Base-by-base conservation (phyloP, 768 basidiomycete species). In the Boletus rufocinnamomeus region DNA sequence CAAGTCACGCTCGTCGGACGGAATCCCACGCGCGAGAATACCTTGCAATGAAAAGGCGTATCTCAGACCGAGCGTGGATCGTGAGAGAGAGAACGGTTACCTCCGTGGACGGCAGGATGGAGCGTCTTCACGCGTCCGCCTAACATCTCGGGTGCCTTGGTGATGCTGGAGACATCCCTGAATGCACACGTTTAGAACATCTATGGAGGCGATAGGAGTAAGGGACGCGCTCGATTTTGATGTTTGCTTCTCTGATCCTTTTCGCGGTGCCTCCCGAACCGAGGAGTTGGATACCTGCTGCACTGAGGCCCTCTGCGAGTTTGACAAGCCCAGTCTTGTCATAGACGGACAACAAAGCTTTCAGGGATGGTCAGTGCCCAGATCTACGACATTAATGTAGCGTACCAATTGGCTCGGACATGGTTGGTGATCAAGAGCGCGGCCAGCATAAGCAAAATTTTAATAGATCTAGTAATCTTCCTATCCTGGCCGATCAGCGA, bases 221-320 rank as follows among this genome's bases (percentile, higher is more conserved):
- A 57, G 57, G n/a, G 27, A 82, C 92, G 63, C 69, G 93, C 96
- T 93, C 86, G 66, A 98, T 95, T 35, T 86, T 79, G 61, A 98
- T 84, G 10, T 93, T 95, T 32, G 92, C 87, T 38, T 98, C 95
- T 70, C 97, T 86, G 72, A 99, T 96, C 75, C 91, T 93, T 77
- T 96, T 98, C 38, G 97, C 95, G 14, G 97, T 99, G 54, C 97
- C 97, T 61, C 97, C 97, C 32, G 95, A 97, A 51, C 95, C 97
- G 19, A 99, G 78, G 13, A 99, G 83, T 49, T 87, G 86, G 69
- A 98, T 88, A 28, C 95, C 95, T 46, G 87, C 83, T 50, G 81
- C 79, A 57, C 84, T 80, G 58, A 98, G 85, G n/a, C 87, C 91
- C 64, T 84, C 82, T 25, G 97, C 97, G 48, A 99, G 83, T 54